Conservation (phyloP, 2,329 filamentous ascomycete genomes). For the Trichoderma citrinoviride region DNA sequence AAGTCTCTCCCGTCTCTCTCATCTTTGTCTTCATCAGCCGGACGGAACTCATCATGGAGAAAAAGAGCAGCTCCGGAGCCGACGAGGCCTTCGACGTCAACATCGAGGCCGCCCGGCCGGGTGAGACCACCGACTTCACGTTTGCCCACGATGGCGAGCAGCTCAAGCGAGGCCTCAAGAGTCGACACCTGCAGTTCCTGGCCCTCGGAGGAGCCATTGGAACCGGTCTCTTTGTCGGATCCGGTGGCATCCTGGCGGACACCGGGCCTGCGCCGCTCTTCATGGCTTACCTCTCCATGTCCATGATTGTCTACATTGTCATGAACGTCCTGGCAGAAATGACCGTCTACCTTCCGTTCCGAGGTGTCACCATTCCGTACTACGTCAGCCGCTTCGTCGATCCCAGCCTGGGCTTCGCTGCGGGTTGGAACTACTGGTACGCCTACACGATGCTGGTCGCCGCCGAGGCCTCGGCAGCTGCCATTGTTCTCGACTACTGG, state of each 20-base stretch:
- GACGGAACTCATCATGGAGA: constrained; percentile 24
- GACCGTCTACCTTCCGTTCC: constrained; percentile 53
- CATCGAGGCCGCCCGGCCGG: constrained; percentile 28
- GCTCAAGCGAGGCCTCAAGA: constrained; percentile 56
- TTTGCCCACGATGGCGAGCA: constrained; percentile 43
- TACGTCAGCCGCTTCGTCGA: constrained; percentile 56
- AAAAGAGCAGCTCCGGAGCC: constrained; percentile 18
- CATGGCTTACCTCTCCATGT: constrained; percentile 63
- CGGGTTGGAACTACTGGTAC: constrained; percentile 63
- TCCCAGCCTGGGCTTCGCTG: constrained; percentile 54
- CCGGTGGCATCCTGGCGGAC: constrained; percentile 53
- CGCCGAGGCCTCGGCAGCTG: constrained; percentile 57
- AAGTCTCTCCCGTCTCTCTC: neutral
- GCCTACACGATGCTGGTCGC: constrained; percentile 58
- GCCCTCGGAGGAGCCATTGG: constrained; percentile 59
- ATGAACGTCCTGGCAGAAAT: constrained; percentile 58
- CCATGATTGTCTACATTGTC: constrained; percentile 51
- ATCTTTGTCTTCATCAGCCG: neutral
- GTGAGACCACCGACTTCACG: constrained; percentile 33
- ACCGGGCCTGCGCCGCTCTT: constrained; percentile 65
- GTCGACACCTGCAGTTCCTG: constrained; percentile 59
- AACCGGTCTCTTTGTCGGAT: constrained; percentile 63
- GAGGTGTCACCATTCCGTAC: constrained; percentile 56
- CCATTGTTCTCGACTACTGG: constrained; percentile 62
- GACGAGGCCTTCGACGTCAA: constrained; percentile 30